These are phyloP conservation scores for Torulaspora pretoriensis DNA, from an alignment of 1,139 yeast species.

Conservation along the genomic window DNA sequence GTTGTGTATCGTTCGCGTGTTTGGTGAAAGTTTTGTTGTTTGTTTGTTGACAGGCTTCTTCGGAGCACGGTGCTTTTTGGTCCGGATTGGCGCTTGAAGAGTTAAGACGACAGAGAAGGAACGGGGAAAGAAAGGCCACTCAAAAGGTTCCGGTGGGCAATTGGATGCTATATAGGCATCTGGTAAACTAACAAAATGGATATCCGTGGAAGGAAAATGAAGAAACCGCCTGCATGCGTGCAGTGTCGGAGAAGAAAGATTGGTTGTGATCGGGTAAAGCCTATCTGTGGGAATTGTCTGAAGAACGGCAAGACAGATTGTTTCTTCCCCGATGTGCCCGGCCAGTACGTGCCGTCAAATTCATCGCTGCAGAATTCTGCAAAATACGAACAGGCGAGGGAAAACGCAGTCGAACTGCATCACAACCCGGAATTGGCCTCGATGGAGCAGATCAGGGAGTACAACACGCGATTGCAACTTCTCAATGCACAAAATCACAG, in stretches of 20 bases:
- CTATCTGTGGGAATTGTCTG: slow-evolving; percentile 49
- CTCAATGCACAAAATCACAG: slow-evolving; percentile 22
- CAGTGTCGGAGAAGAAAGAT: slow-evolving; percentile 48
- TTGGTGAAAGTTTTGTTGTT: slow-evolving; percentile 2
- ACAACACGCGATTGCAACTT: slow-evolving; percentile 28
- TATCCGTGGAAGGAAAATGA: slow-evolving; percentile 27
- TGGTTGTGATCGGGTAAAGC: slow-evolving; percentile 57
- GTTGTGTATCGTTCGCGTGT: slow-evolving; percentile 8
- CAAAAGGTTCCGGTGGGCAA: background rate
- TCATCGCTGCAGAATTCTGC: slow-evolving; percentile 12
- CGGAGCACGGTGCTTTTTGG: slow-evolving; percentile 9
- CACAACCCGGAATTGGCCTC: slow-evolving; percentile 29
- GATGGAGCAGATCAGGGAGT: slow-evolving; percentile 31
- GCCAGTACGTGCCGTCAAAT: slow-evolving; percentile 26
- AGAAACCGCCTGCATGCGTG: slow-evolving; percentile 41
- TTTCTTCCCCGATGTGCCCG: slow-evolving; percentile 34
- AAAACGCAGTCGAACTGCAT: slow-evolving; percentile 11
- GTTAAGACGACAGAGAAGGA: background rate
- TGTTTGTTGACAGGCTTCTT: slow-evolving; percentile 7
- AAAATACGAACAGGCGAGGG: slow-evolving; percentile 10
- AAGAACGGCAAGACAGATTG: slow-evolving; percentile 36
- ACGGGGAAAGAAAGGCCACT: background rate
- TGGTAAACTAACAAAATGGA: slow-evolving; percentile 15
- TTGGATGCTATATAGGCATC: background rate
- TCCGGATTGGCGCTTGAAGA: slow-evolving; percentile 9